These are phyloP conservation scores for Tylopilus intermedius DNA, from an alignment of 768 basidiomycete genomes.

Conservation along the genomic window DNA sequence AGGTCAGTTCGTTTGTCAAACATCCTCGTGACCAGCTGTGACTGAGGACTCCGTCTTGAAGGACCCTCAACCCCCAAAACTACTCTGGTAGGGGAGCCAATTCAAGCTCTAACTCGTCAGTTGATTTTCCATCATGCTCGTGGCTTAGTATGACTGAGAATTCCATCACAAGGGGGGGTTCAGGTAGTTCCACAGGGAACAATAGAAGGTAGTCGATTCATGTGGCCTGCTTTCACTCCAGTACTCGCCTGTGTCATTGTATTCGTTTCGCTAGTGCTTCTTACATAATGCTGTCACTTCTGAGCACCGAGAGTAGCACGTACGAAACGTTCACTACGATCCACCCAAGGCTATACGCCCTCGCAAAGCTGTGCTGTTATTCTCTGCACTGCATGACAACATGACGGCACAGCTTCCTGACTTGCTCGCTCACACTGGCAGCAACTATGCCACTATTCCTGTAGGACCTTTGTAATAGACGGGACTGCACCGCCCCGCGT, in stretches of 20 bases:
- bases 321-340: too few species aligned
- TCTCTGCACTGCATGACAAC: too few species aligned
- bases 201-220: not conserved
- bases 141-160: not conserved
- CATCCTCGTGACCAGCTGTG: not conserved
- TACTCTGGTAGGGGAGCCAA: not conserved
- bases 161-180: not conserved
- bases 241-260: not conserved
- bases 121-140: not conserved
- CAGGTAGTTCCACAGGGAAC: not conserved
- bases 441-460: too few species aligned
- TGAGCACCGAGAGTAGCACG: too few species aligned
- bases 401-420: too few species aligned
- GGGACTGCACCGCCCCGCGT: too few species aligned
- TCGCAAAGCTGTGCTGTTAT: too few species aligned
- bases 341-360: too few species aligned
- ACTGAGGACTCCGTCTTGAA: not conserved
- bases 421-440: too few species aligned
- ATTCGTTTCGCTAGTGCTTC: not conserved
- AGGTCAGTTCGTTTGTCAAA: constrained; percentile 7
- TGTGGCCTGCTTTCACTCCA: not conserved
- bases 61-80: not conserved
- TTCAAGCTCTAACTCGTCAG: not conserved
- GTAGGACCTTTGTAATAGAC: too few species aligned
- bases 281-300: too few species aligned